Evolutionary conservation across 2,329 filamentous ascomycete genomes (phyloP).

Genomic region (Aureobasidium musti): DNA sequence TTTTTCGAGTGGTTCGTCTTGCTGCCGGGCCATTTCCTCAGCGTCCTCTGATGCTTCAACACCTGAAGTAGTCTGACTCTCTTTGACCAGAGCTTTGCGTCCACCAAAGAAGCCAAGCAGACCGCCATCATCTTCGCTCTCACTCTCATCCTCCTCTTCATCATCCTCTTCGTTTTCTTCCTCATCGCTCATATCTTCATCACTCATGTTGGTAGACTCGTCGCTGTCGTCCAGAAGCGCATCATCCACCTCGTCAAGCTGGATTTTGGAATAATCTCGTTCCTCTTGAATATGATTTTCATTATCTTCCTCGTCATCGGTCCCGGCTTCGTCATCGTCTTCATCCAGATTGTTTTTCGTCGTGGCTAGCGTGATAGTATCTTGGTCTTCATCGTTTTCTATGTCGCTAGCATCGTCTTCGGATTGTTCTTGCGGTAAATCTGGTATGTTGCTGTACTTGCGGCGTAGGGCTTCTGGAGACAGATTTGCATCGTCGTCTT

Average conservation of each 20-base stretch:
- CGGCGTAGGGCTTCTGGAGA: slow-evolving; percentile 68
- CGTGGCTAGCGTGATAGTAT: neutral
- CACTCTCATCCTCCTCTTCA: slow-evolving; percentile 34
- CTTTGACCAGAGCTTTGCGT: slow-evolving; percentile 33
- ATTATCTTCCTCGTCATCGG: slow-evolving; percentile 1
- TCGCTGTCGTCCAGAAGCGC: slow-evolving; percentile 46
- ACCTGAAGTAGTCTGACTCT: slow-evolving; percentile 36
- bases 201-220: slow-evolving; percentile 45
- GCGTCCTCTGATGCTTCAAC: slow-evolving; percentile 36
- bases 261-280: slow-evolving; percentile 37
- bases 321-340: slow-evolving; percentile 9
- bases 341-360: slow-evolving; percentile 2
- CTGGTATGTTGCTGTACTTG: slow-evolving; percentile 68
- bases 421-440: slow-evolving; percentile 35
- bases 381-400: slow-evolving; percentile 35
- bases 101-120: slow-evolving; percentile 37
- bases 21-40: slow-evolving; percentile 32
- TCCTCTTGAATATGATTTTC: slow-evolving; percentile 18
- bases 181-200: slow-evolving; percentile 42
- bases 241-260: slow-evolving; percentile 46
- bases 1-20: slow-evolving; percentile 25
- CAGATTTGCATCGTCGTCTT: slow-evolving; percentile 62
- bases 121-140: slow-evolving; percentile 31
- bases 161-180: slow-evolving; percentile 39
- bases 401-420: slow-evolving; percentile 39